Conservation (phyloP, 164 flowering plant species). For the Buxus sempervirens region DNA sequence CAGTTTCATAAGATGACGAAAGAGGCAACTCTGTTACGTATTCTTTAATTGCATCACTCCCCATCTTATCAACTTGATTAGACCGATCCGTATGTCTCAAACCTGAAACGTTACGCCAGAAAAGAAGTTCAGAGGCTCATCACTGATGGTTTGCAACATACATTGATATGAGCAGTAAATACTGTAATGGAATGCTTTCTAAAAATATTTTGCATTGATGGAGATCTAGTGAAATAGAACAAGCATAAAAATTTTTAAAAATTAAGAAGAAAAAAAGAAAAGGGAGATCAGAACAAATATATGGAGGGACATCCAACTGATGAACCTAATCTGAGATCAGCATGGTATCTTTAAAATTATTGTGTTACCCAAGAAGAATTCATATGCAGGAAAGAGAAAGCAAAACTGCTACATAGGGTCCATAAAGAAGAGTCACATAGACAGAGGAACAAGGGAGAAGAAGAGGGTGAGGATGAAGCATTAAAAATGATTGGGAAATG, state of each 20-base stretch:
- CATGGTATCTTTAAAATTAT: no score
- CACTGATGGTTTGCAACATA: not conserved
- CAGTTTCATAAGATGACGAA: constrained; percentile 63
- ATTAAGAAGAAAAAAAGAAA: not conserved
- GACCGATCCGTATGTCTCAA: constrained; percentile 24
- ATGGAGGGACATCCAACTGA: not conserved
- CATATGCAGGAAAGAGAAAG: no score
- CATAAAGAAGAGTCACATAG: no score
- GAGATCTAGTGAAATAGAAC: not conserved
- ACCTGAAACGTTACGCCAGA: constrained; percentile 28
- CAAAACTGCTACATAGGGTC: no score
- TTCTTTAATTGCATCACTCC: constrained; percentile 29
- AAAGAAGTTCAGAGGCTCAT: not conserved
- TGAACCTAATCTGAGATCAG: no score
- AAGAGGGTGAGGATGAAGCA: no score
- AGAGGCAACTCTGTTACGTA: constrained; percentile 17
- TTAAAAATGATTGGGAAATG: no score
- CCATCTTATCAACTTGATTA: constrained; percentile 27
- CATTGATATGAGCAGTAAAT: not conserved
- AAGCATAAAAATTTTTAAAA: not conserved
- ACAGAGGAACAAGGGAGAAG: no score
- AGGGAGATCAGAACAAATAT: not conserved
- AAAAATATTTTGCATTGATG: not conserved
- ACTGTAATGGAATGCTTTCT: not conserved
- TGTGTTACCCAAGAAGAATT: no score